Evolutionary conservation across 495 filamentous ascomycete genomes (phyloP).

Genomic region (Tuber calosporum): DNA sequence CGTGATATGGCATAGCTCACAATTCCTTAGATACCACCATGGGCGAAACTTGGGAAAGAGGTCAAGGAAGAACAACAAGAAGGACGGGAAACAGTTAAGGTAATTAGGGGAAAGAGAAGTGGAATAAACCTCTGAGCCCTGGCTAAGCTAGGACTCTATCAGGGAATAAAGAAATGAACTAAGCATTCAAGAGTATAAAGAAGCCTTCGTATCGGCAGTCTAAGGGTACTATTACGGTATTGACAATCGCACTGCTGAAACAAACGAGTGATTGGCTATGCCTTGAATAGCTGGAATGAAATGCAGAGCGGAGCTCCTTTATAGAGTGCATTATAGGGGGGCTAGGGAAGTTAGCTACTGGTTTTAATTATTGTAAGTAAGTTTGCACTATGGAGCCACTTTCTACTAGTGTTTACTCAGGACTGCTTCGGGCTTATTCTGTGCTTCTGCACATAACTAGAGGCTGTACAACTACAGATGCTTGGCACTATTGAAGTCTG

Average conservation of each 20-base stretch:
- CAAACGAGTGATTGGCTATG: background rate
- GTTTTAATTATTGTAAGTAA: background rate
- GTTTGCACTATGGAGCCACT: background rate
- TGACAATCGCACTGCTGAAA: background rate
- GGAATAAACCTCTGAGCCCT: background rate
- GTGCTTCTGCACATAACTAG: background rate
- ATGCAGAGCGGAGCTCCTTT: background rate
- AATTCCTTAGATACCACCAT: background rate
- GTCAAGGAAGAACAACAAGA: background rate
- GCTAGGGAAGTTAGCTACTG: background rate
- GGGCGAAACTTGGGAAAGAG: background rate
- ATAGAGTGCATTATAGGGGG: background rate
- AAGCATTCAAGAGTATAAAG: background rate
- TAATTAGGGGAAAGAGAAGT: background rate
- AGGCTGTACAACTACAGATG: background rate
- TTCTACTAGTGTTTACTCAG: background rate
- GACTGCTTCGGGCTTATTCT: background rate
- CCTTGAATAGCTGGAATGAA: background rate
- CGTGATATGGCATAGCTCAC: background rate
- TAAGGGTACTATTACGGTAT: background rate
- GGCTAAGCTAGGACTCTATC: background rate
- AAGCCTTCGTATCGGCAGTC: background rate
- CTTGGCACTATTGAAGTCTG: background rate
- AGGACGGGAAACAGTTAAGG: background rate
- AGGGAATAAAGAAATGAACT: background rate